Evolutionary conservation across 1,139 yeast species (phyloP), one percentile per base, ranked within the genome.

Genomic region (Magnusiomyces fungicola): DNA sequence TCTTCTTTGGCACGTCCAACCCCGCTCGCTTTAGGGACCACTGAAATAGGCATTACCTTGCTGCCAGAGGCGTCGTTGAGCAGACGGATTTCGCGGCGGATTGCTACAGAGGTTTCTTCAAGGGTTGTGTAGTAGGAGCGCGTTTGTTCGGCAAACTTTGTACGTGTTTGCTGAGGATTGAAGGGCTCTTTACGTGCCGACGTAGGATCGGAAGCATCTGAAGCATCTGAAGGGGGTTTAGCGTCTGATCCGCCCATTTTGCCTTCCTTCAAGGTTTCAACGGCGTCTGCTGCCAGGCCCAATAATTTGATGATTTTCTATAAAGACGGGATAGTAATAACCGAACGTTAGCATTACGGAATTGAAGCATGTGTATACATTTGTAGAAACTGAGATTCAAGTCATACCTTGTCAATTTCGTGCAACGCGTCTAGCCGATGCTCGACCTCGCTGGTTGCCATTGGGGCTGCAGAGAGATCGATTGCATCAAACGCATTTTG

Each of bases 11-110:
- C 61, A 39, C 56, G 51, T n/a, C 69, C 67, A 37, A 63, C 63
- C 59, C 65, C 58, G 36, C 62, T 63, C 5, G 71, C 74, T 55
- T 66, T 61, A 12, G 65, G 59, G 34, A 68, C 67, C 42, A 65
- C 57, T 46, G 61, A 59, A 42, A 63, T 56, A 2, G 69, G 73
- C 47, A 63, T 64, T 49, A 69, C 67, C 48, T 66, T 68, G 33
- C 70, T 70, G 45, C 62, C 60, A 21, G 71, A 63, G 45, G 69
- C 70, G 41, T 68, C 69, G 49, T 69, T 65, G 38, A 71, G 58
- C 39, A 65, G 55, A 47, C 69, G 60, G 38, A 72, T 65, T 50
- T 73, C 75, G 16, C 66, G 64, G 1, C 74, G 65, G 49, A 73
- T 58, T 16, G 66, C 64, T 6, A 67, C 68, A 10, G 73, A 65